phyloP scores from a whole-genome alignment of 225 moss, liverwort and hornwort species.

The Marchantia paleacea region DNA sequence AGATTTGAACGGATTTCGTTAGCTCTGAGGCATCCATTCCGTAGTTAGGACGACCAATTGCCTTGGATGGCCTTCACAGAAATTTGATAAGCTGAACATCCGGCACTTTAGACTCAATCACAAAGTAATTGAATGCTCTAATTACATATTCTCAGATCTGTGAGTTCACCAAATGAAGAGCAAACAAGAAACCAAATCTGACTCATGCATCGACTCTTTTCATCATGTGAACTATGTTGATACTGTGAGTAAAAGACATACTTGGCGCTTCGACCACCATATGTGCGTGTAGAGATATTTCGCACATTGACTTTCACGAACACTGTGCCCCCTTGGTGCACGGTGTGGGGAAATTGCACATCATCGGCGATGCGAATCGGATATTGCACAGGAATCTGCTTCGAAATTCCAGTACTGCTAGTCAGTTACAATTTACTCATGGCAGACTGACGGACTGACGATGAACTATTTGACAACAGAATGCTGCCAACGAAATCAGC shows the following conservation, averaged over 20 bases:
- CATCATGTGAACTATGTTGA: not conserved
- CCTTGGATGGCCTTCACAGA: not conserved
- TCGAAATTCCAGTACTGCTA: not conserved
- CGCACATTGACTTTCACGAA: constrained; percentile 29
- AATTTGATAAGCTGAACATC: too few species aligned
- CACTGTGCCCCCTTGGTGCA: constrained; percentile 39
- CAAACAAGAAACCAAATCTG: not conserved
- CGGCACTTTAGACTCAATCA: too few species aligned
- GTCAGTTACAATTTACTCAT: not conserved
- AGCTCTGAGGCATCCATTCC: not conserved
- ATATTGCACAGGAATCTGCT: constrained; percentile 44
- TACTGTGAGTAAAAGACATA: not conserved
- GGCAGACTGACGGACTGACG: too few species aligned
- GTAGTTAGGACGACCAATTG: too few species aligned
- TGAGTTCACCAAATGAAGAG: not conserved
- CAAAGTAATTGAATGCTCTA: too few species aligned
- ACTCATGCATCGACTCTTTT: not conserved
- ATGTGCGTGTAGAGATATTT: constrained; percentile 37
- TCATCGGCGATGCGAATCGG: constrained; percentile 42
- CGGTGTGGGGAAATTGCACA: constrained; percentile 45
- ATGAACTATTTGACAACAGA: not conserved
- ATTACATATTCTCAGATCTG: not conserved
- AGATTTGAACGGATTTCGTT: not conserved
- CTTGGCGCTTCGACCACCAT: constrained; percentile 31
- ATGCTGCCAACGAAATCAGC: not conserved